Evolutionary conservation across 305 asterid genomes (phyloP).

Genomic region (Ilex paraguariensis): DNA sequence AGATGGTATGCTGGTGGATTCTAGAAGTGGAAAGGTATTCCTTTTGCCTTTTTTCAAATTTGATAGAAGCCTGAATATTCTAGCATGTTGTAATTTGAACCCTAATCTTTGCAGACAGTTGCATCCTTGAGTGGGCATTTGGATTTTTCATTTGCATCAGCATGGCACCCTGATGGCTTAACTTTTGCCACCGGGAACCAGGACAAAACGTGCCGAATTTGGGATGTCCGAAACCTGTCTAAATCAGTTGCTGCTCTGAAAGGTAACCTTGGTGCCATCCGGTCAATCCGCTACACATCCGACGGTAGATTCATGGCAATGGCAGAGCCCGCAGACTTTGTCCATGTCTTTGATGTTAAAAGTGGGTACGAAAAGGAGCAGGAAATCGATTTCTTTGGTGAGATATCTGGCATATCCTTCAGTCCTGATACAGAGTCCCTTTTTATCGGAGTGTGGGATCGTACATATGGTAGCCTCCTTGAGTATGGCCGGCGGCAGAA

Average conservation of each 20-base stretch:
- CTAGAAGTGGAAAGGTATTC: constrained; percentile 64
- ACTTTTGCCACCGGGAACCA: constrained; percentile 83
- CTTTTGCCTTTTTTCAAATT: neutral
- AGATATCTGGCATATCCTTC: constrained; percentile 67
- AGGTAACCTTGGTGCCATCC: constrained; percentile 68
- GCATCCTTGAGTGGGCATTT: constrained; percentile 51
- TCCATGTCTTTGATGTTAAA: constrained; percentile 59
- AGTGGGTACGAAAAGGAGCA: constrained; percentile 65
- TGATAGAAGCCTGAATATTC: neutral
- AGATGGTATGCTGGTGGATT: constrained; percentile 62
- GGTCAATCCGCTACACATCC: constrained; percentile 59
- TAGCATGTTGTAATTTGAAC: neutral
- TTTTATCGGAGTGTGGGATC: constrained; percentile 71
- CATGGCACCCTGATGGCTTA: constrained; percentile 72
- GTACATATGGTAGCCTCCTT: constrained; percentile 62
- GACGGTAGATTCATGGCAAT: constrained; percentile 78
- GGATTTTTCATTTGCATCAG: constrained; percentile 79
- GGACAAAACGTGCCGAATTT: constrained; percentile 64
- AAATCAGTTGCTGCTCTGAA: constrained; percentile 43
- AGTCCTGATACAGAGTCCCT: constrained; percentile 78
- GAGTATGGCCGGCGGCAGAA: constrained; percentile 56
- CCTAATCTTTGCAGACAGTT: constrained; percentile 31
- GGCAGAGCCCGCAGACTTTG: constrained; percentile 81
- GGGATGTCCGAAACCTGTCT: constrained; percentile 68
- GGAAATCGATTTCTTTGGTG: constrained; percentile 82